Percentiles rank a stretch among this genome's conserved stretches.
These are phyloP conservation scores for Pseudonitzschia multiseries DNA, from an alignment of 108 stramenopile species.

Conservation along the genomic window DNA sequence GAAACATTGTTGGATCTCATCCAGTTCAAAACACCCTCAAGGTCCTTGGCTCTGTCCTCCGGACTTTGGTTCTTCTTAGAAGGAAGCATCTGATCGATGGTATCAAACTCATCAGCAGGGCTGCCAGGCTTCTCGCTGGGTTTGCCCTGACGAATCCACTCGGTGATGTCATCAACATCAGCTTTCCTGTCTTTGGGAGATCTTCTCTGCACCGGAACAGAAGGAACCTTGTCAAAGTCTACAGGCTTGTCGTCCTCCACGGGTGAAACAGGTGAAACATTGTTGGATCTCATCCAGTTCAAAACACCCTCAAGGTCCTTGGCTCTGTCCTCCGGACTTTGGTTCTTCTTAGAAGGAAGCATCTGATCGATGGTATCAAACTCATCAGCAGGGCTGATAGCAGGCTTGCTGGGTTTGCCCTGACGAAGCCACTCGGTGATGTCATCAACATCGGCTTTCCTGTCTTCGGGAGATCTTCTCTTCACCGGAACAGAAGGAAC, in stretches of 20 bases:
- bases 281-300: conserved; percentile 37
- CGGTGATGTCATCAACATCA: conserved; percentile 31
- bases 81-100: conserved; percentile 33
- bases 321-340: conserved; percentile 29
- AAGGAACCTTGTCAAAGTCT: conserved; percentile 23
- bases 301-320: conserved; percentile 30
- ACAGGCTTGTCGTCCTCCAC: background rate
- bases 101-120: conserved; percentile 19
- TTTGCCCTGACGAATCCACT: conserved; percentile 39
- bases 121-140: conserved; percentile 21
- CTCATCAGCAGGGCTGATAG: background rate
- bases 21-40: conserved; percentile 28
- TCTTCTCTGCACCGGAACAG: conserved; percentile 18
- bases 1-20: conserved; percentile 23
- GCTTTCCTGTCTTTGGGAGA: conserved; percentile 26
- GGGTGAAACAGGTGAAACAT: background rate
- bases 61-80: conserved; percentile 16
- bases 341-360: conserved; percentile 20
- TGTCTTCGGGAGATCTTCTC: conserved; percentile 20
- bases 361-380: conserved; percentile 27
- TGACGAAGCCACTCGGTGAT: conserved; percentile 24
- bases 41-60: conserved; percentile 28
- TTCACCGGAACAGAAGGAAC: conserved; percentile 13
- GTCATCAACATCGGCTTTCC: conserved; percentile 28
- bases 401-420: conserved; percentile 2